A percentile compares a stretch with the other conserved stretches of the same genome.
Evolutionary conservation across 495 filamentous ascomycete genomes (phyloP).

Genomic region (Podospora pseudocomata): DNA sequence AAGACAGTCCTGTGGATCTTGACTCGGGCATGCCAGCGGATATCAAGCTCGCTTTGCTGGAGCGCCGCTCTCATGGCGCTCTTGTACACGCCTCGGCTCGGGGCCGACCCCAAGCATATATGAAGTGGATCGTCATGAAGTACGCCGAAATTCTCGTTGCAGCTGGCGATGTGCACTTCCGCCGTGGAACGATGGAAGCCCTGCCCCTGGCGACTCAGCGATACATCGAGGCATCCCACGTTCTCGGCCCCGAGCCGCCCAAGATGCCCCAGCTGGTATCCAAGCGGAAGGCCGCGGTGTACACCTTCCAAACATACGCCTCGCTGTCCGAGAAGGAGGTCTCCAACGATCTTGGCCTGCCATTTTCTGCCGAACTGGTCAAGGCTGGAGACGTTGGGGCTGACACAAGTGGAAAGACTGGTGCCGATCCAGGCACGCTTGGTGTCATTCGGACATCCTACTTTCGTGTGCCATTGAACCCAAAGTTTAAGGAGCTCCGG

Average conservation of each 20-base stretch:
- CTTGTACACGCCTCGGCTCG: slow-evolving; percentile 19
- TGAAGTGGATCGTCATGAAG: slow-evolving; percentile 36
- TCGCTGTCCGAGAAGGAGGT: background rate
- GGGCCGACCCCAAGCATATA: slow-evolving; percentile 30
- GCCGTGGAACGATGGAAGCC: background rate
- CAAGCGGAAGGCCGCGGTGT: background rate
- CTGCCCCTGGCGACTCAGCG: background rate
- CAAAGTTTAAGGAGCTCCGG: background rate
- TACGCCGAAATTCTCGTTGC: slow-evolving; percentile 39
- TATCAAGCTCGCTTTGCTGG: no score
- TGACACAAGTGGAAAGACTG: no score
- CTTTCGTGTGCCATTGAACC: background rate
- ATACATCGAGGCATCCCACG: background rate
- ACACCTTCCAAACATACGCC: background rate
- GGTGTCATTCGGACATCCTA: background rate
- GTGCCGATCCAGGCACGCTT: background rate
- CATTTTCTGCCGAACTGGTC: background rate
- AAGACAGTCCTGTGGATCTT: background rate
- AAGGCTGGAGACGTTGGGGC: background rate
- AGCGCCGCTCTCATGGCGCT: no score
- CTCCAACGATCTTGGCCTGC: background rate
- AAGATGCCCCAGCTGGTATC: background rate
- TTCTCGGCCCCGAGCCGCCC: background rate
- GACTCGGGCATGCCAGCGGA: no score
- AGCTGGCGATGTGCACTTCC: slow-evolving; percentile 34